Base-by-base conservation (phyloP, 1,284 basidiomycete genomes). In the Mycosarcoma mackinlayi region DNA sequence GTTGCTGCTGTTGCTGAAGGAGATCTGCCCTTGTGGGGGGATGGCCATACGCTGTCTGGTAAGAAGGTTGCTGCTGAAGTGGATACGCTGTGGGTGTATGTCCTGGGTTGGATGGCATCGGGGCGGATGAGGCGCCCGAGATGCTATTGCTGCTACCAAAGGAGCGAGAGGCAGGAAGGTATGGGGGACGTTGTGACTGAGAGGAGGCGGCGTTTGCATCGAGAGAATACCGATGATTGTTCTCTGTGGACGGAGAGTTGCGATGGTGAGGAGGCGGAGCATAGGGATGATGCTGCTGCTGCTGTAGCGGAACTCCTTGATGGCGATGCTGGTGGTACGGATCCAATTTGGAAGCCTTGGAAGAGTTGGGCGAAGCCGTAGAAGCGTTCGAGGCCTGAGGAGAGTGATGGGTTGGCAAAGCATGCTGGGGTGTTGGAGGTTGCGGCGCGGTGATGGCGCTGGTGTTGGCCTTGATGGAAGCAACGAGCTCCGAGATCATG, bases 401-500 rank as follows among this genome's bases (percentile, higher is more conserved):
- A 25, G 63, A 60, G 21, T 33, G 49, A 9, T 52, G 56, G 4
- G 33, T 35, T 25, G 49, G 55, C 5, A 34, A 23, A 5, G 28
- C 23, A 5, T 34, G 50, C 9, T n/a, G n/a, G n/a, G n/a, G n/a
- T n/a, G 23, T 6, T 10, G 35, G 33, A 1, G 44, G 27, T 8
- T 50, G 34, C 13, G 57, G 41, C 2, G 61, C 45, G 38, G 50
- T 31, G 14, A 65, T 55, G 9, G 68, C 68, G 11, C 41, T 57
- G 18, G 64, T 67, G 27, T 72, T 72, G 1, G 63, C 59, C 52
- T 67, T 72, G 48, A 73, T 61, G 31, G 38, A 40, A 34, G 60
- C 60, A 3, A 73, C 65, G n/a, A 73, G 57, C 35, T 73, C 70
- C 11, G 56, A 52, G 37, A 73, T 59, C 61, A 69, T 73, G 38